Evolutionary conservation across 176 grass and related monocot genomes (phyloP).

Genomic region (Musa troglodytarum): DNA sequence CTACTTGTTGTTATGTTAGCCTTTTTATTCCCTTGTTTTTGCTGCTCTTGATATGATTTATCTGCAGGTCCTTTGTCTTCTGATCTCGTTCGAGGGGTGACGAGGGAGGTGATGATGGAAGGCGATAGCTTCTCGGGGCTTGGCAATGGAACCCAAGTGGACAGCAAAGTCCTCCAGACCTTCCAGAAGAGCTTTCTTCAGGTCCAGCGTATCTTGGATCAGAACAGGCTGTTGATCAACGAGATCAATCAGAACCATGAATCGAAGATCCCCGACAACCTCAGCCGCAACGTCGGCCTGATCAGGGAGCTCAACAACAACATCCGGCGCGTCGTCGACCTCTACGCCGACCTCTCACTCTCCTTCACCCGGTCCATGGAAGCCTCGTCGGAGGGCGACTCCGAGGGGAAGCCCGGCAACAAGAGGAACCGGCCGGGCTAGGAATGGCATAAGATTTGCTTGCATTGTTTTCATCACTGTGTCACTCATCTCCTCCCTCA

Average conservation of each 20-base stretch:
- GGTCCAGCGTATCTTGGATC: conserved; percentile 48
- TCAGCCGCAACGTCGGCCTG: conserved; percentile 42
- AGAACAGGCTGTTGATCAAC: conserved; percentile 46
- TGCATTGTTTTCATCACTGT: not conserved
- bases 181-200: conserved; percentile 35
- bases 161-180: conserved; percentile 18
- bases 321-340: conserved; percentile 35
- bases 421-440: conserved; percentile 24
- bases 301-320: conserved; percentile 61
- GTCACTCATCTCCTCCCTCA: not conserved
- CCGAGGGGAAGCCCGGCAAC: not conserved
- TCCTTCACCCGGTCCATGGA: conserved; percentile 26
- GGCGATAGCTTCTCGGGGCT: conserved; percentile 4
- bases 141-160: conserved; percentile 6
- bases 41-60: not conserved
- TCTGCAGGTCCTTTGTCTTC: not conserved
- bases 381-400: not conserved
- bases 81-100: not conserved
- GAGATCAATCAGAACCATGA: conserved; percentile 69
- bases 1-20: not conserved
- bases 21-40: not conserved
- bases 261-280: conserved; percentile 29
- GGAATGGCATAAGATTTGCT: not conserved
- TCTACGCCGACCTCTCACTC: conserved; percentile 43
- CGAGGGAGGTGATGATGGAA: not conserved